These are phyloP conservation scores for Nakataea oryzae DNA, from an alignment of 2,329 filamentous ascomycete species.

Conservation along the genomic window DNA sequence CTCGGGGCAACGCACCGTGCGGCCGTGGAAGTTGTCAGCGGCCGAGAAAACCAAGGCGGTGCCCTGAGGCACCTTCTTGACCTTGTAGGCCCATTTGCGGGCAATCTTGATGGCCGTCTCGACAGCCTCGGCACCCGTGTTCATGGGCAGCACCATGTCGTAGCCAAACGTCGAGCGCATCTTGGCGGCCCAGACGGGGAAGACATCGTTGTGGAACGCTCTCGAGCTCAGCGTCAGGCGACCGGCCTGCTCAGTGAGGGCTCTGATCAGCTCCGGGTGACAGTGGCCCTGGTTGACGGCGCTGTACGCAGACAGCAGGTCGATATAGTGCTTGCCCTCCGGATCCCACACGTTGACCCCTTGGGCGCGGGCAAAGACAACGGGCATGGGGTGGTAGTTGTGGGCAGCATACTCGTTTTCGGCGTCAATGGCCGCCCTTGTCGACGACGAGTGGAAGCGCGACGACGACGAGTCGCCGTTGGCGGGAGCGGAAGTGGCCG, in stretches of 20 bases:
- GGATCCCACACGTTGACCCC: conserved; percentile 94
- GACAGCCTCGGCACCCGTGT: conserved; percentile 91
- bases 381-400: conserved; percentile 96
- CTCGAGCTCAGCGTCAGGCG: conserved; percentile 86
- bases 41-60: conserved; percentile 79
- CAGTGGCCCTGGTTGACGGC: conserved; percentile 98
- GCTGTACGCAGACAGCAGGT: conserved; percentile 96
- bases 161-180: conserved; percentile 83
- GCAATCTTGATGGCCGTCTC: conserved; percentile 96
- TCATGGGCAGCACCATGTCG: conserved; percentile 98
- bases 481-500: conserved; percentile 21
- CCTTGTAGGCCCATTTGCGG: conserved; percentile 95
- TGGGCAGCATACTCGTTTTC: conserved; percentile 86
- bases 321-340: conserved; percentile 88
- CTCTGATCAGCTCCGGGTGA: conserved; percentile 89
- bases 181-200: conserved; percentile 90
- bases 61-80: conserved; percentile 77
- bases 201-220: conserved; percentile 97
- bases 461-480: conserved; percentile 25
- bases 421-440: conserved; percentile 64
- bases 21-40: conserved; percentile 89
- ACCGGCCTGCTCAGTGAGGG: conserved; percentile 78
- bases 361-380: conserved; percentile 80
- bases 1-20: conserved; percentile 55
- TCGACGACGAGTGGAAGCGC: conserved; percentile 66